These are phyloP conservation scores for Pseudomicrostroma phylloplanum DNA, from an alignment of 1,284 basidiomycete species.

Conservation along the genomic window DNA sequence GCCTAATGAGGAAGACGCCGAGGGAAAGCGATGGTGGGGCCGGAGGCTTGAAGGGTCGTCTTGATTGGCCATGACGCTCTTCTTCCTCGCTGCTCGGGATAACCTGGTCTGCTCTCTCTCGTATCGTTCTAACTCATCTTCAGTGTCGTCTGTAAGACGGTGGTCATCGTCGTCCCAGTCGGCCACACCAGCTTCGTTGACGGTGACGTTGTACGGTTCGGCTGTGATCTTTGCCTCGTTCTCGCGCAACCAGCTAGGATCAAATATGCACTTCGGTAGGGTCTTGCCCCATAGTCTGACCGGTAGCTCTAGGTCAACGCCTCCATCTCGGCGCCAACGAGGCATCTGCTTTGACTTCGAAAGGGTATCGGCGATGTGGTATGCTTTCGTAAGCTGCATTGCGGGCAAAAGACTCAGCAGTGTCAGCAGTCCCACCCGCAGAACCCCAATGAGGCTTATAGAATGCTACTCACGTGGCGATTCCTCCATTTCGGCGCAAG, in stretches of 20 bases:
- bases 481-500: constrained; percentile 34
- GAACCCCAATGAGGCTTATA: too few species aligned
- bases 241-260: constrained; percentile 27
- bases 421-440: too few species aligned
- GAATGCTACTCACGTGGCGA: constrained; percentile 6
- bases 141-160: constrained; percentile 29
- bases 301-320: constrained; percentile 31
- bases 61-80: not conserved
- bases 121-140: constrained; percentile 28
- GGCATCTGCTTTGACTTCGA: constrained; percentile 35
- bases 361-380: constrained; percentile 31
- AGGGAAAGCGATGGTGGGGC: too few species aligned
- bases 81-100: not conserved
- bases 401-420: too few species aligned
- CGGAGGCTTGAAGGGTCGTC: too few species aligned
- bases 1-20: too few species aligned
- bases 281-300: constrained; percentile 27
- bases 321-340: constrained; percentile 28
- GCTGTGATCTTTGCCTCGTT: constrained; percentile 24
- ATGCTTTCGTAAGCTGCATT: constrained; percentile 25
- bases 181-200: constrained; percentile 26
- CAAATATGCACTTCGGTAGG: constrained; percentile 27
- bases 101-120: not conserved
- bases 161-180: constrained; percentile 30
- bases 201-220: constrained; percentile 29